A percentile compares a stretch with the other conserved stretches of the same genome.
Conservation (phyloP, 1,284 basidiomycete genomes). For the Apiotrichum veenhuisii region DNA sequence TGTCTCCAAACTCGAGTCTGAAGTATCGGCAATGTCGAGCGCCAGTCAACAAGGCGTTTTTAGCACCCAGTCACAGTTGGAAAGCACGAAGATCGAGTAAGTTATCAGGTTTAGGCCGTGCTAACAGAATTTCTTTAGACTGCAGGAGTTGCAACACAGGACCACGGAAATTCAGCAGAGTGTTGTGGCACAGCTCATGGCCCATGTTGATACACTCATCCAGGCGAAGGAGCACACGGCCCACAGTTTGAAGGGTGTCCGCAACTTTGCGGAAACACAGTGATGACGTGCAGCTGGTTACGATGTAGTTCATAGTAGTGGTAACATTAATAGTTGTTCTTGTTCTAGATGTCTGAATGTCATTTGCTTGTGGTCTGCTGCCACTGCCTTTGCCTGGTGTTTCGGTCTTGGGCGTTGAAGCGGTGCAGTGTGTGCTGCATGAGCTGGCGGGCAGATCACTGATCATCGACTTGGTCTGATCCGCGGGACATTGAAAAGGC, state of each 20-base stretch:
- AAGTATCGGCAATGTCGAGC: slow-evolving; percentile 36
- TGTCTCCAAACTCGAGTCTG: slow-evolving; percentile 36
- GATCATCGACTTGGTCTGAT: no score
- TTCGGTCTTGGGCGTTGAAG: no score
- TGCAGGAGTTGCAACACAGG: slow-evolving; percentile 42
- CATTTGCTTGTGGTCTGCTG: no score
- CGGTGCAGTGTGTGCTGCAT: no score
- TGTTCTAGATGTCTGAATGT: no score
- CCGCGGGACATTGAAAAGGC: no score
- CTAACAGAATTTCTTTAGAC: slow-evolving; percentile 22
- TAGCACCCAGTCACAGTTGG: slow-evolving; percentile 35
- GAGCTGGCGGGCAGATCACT: no score
- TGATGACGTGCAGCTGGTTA: background rate
- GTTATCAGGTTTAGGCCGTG: slow-evolving; percentile 5
- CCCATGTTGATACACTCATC: slow-evolving; percentile 41
- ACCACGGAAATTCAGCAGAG: slow-evolving; percentile 37
- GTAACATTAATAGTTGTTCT: background rate
- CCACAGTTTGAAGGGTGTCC: slow-evolving; percentile 36
- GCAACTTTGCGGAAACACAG: slow-evolving; percentile 35
- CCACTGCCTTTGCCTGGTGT: no score
- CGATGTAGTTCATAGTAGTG: background rate
- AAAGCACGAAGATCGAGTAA: slow-evolving; percentile 40
- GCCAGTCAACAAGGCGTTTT: slow-evolving; percentile 39
- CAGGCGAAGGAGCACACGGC: slow-evolving; percentile 45
- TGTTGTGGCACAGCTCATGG: slow-evolving; percentile 32